Evolutionary conservation across 352 stramenopile species (phyloP).

Genomic region (Phytophthora tubulina): DNA sequence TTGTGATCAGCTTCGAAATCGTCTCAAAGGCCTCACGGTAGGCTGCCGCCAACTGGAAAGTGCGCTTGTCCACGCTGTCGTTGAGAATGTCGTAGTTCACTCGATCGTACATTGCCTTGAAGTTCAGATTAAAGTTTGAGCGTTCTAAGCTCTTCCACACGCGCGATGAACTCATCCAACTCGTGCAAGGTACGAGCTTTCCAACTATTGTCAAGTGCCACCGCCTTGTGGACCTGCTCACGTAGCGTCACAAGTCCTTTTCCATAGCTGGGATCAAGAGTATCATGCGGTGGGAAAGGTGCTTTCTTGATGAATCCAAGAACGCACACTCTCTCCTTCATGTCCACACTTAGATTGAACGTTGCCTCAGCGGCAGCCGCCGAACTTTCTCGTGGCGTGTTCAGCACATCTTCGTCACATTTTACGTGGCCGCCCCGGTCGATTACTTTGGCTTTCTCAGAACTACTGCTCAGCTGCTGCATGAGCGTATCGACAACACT

Average conservation of each 20-base stretch:
- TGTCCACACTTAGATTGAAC: not conserved
- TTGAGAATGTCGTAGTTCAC: not conserved
- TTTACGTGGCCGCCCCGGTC: too few species aligned
- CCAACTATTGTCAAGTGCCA: not conserved
- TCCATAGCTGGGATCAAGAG: not conserved
- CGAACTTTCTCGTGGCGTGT: not conserved
- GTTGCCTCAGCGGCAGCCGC: too few species aligned
- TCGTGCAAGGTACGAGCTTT: not conserved
- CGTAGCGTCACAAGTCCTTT: not conserved
- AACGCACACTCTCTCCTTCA: not conserved
- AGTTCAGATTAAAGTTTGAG: not conserved
- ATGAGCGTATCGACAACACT: not conserved
- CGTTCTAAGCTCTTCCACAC: not conserved
- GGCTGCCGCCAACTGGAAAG: not conserved
- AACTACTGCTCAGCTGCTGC: not conserved
- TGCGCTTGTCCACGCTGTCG: not conserved
- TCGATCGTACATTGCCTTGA: not conserved
- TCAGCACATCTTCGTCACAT: too few species aligned
- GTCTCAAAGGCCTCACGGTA: not conserved
- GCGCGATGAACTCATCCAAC: not conserved
- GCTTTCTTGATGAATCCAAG: not conserved
- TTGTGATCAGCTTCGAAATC: not conserved
- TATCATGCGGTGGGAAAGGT: not conserved
- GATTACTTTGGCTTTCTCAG: not conserved
- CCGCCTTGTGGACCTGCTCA: not conserved